Evolutionary conservation across 805 yeast genomes (phyloP).

Genomic region (Schwanniomyces vanrijiae): DNA sequence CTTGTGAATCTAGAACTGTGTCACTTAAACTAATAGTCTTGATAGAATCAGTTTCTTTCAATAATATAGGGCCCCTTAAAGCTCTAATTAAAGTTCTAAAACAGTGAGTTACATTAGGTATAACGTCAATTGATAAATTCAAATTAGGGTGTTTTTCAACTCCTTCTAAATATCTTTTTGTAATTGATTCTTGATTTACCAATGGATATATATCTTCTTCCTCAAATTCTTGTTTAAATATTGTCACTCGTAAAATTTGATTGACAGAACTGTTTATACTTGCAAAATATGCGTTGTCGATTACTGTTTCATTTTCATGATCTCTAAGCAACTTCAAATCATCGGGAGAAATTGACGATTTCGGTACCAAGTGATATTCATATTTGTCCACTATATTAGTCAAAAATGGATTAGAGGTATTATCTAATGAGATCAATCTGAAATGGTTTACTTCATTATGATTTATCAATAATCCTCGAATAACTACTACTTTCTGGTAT

Average conservation of each 20-base stretch:
- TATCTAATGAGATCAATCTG: slow-evolving; percentile 26
- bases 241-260: slow-evolving; percentile 49
- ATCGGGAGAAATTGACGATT: slow-evolving; percentile 22
- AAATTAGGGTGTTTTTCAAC: slow-evolving; percentile 24
- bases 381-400: slow-evolving; percentile 25
- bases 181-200: slow-evolving; percentile 51
- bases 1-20: slow-evolving; percentile 52
- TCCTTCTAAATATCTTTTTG: slow-evolving; percentile 47
- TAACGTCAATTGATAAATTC: slow-evolving; percentile 24
- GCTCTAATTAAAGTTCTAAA: slow-evolving; percentile 61
- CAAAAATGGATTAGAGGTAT: slow-evolving; percentile 16
- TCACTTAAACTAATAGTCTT: slow-evolving; percentile 58
- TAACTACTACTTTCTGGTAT: slow-evolving; percentile 17
- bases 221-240: slow-evolving; percentile 52
- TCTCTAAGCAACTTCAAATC: slow-evolving; percentile 23
- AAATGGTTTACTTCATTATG: slow-evolving; percentile 26
- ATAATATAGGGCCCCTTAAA: slow-evolving; percentile 62
- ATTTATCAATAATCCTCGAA: slow-evolving; percentile 34
- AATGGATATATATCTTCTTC: slow-evolving; percentile 44
- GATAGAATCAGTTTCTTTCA: slow-evolving; percentile 41
- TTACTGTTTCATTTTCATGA: slow-evolving; percentile 7
- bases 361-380: slow-evolving; percentile 30
- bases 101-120: slow-evolving; percentile 60
- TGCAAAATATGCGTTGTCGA: slow-evolving; percentile 37
- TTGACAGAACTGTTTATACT: slow-evolving; percentile 21